Conservation (phyloP, 2,329 filamentous ascomycete genomes). For the Sporothrix pseudoabietina region DNA sequence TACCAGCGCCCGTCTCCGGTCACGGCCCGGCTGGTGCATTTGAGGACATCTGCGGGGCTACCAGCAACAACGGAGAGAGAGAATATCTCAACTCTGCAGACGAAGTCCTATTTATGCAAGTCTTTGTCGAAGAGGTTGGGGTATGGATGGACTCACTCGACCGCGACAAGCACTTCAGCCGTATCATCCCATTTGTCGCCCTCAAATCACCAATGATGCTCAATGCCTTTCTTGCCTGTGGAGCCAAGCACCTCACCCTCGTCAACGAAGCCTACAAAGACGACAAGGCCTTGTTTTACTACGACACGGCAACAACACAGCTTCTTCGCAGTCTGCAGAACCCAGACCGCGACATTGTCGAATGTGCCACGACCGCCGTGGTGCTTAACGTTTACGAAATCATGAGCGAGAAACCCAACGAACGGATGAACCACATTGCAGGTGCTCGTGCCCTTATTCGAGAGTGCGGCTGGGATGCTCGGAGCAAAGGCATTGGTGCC, state of each 20-base stretch:
- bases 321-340: conserved; percentile 78
- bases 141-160: conserved; percentile 95
- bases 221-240: conserved; percentile 86
- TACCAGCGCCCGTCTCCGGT: not conserved
- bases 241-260: conserved; percentile 76
- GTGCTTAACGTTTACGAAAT: conserved; percentile 91
- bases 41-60: not conserved
- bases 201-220: conserved; percentile 83
- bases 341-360: conserved; percentile 77
- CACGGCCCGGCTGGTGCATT: not conserved
- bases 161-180: conserved; percentile 80
- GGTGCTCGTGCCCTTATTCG: conserved; percentile 83
- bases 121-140: conserved; percentile 87
- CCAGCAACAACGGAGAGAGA: conserved; percentile 43
- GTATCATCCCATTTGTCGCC: conserved; percentile 79
- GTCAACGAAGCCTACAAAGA: conserved; percentile 68
- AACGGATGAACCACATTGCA: conserved; percentile 87
- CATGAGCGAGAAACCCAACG: conserved; percentile 77
- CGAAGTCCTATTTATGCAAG: conserved; percentile 86
- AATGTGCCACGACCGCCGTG: conserved; percentile 85
- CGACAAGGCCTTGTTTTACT: conserved; percentile 79
- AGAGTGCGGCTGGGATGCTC: conserved; percentile 86
- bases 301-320: conserved; percentile 80
- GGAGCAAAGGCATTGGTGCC: conserved; percentile 73
- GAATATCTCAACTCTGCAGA: conserved; percentile 73